A percentile compares a stretch with the other conserved stretches of the same genome.
These are phyloP conservation scores for Akanthomyces uredinophilus DNA, from an alignment of 2,329 filamentous ascomycete genomes.

Conservation along the genomic window DNA sequence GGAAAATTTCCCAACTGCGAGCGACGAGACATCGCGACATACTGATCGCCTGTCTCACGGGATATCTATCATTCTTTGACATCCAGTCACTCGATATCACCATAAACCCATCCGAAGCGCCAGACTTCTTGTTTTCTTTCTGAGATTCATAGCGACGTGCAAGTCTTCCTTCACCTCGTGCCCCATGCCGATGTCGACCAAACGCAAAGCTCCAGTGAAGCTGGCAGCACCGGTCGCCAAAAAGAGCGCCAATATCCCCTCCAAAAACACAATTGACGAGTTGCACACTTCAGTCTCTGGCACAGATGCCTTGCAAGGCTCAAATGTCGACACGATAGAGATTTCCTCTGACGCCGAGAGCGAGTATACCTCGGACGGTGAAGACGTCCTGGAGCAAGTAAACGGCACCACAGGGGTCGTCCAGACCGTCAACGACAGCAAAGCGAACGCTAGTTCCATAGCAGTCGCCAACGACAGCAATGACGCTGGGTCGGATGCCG, in stretches of 20 bases:
- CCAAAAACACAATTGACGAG: conserved; percentile 52
- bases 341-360: conserved; percentile 53
- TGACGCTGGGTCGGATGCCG: conserved; percentile 40
- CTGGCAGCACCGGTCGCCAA: conserved; percentile 52
- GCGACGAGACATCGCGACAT: neutral
- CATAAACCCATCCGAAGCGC: neutral
- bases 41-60: neutral
- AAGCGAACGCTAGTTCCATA: conserved; percentile 22
- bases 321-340: conserved; percentile 44
- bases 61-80: neutral
- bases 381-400: conserved; percentile 21
- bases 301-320: conserved; percentile 34
- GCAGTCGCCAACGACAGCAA: conserved; percentile 23
- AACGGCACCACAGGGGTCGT: conserved; percentile 17
- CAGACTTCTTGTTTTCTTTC: neutral
- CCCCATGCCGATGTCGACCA: conserved; percentile 49
- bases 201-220: conserved; percentile 54
- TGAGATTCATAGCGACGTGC: neutral
- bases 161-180: neutral
- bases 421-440: conserved; percentile 23
- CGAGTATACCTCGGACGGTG: conserved; percentile 44
- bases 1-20: conserved; percentile 15
- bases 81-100: neutral
- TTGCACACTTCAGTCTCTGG: conserved; percentile 49
- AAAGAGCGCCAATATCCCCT: conserved; percentile 45